Base-by-base conservation (phyloP, 345 rosid genomes). In the Pistacia vera region DNA sequence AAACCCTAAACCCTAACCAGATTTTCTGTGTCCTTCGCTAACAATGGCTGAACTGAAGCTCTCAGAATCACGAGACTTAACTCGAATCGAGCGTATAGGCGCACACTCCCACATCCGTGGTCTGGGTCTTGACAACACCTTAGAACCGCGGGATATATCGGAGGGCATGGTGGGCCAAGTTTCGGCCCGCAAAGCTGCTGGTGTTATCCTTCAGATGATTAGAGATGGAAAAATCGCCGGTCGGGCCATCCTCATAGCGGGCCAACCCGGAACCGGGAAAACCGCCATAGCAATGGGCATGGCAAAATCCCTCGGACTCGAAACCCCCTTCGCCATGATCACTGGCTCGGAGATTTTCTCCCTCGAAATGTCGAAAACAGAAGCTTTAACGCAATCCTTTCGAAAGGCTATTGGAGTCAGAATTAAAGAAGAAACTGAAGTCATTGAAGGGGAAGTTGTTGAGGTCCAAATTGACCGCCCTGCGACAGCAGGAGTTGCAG, bases 281-380 rank as follows among this genome's bases (percentile, higher is more conserved):
- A 95, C 98, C 0, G 99, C 99, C 18, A 95, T 93, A 33, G 99
- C 99, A 0, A 95, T 95, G 97, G 99, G 99, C 14, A 91, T 95
- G 95, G 99, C 99, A 17, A 95, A 93, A 78, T 95, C 99, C 4
- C 90, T 95, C 0, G 99, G 99, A 14, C 86, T 87, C 20, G 99
- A 95, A 74, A 95, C 99, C 30, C 99, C 99, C 30, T 95, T 95
- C 55, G 92, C 99, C 0, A 92, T 93, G 97, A 88, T 93, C 60
- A 91, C 97, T 2, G 98, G 80, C 3, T 92, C 97, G 66, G 99
- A 95, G 81, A 86, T 95, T 49, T 95, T 93, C 88, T 93, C 98
- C 1, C 86, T 95, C 1, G 97, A 93, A 49, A 93, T 95, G 97
- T 95, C 99, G 2, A 95, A 93, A 55, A 95, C 99, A 0, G 99